Evolutionary conservation across 1,139 yeast genomes (phyloP).

Genomic region (Keqinozyma sinolaborantium): DNA sequence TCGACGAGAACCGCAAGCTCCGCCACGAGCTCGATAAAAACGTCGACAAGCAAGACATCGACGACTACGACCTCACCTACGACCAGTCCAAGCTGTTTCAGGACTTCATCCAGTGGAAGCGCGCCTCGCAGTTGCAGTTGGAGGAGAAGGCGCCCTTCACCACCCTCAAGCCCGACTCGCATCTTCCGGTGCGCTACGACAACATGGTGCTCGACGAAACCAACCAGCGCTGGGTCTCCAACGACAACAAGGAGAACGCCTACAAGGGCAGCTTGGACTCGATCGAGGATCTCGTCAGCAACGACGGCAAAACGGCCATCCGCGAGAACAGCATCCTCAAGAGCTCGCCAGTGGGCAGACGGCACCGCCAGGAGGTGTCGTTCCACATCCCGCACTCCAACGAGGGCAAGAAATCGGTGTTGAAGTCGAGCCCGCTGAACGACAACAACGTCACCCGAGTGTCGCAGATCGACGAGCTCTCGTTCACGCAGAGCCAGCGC

Average conservation of each 20-base stretch:
- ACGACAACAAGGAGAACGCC: constrained; percentile 23
- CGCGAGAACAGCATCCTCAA: constrained; percentile 1
- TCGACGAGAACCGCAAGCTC: constrained; percentile 10
- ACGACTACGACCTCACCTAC: constrained; percentile 19
- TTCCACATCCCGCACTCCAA: constrained; percentile 34
- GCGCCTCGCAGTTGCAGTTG: constrained; percentile 34
- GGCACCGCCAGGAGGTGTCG: constrained; percentile 35
- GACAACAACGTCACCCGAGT: constrained; percentile 31
- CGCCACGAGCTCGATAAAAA: constrained; percentile 5
- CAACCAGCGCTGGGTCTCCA: constrained; percentile 35
- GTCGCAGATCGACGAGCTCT: constrained; percentile 42
- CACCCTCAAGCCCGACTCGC: constrained; percentile 26
- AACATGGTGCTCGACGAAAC: constrained; percentile 38
- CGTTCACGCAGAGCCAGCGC: constrained; percentile 48
- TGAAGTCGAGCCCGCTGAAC: constrained; percentile 13
- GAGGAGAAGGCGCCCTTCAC: constrained; percentile 9
- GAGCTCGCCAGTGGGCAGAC: constrained; percentile 2
- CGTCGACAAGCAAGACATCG: constrained; percentile 9
- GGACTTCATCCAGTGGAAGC: constrained; percentile 34
- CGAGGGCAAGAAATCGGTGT: constrained; percentile 6
- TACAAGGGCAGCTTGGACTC: constrained; percentile 35
- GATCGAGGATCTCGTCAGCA: constrained; percentile 37
- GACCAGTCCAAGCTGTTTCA: constrained; percentile 15
- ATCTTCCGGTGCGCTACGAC: constrained; percentile 35
- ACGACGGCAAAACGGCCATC: constrained; percentile 10